Conservation (phyloP, 2,329 filamentous ascomycete genomes). For the Endoconidiophora laricicola region DNA sequence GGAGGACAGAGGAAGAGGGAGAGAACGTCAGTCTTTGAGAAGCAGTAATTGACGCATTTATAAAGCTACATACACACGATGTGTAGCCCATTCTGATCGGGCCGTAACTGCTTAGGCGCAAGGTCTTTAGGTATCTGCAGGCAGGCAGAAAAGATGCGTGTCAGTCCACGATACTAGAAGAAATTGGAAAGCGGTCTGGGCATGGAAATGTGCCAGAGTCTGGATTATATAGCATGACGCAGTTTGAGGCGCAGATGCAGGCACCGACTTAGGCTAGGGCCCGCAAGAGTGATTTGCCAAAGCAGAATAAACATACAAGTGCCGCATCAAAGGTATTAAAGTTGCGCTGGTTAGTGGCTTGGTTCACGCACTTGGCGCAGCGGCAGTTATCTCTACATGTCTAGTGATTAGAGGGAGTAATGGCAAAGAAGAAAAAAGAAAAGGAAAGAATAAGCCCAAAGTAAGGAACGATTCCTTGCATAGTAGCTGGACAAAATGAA, state of each 20-base stretch:
- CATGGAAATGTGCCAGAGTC: neutral
- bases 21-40: constrained; percentile 4
- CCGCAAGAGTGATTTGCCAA: neutral
- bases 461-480: neutral
- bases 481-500: neutral
- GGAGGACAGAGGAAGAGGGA: neutral
- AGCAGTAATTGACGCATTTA: neutral
- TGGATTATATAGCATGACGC: neutral
- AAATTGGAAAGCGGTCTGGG: neutral
- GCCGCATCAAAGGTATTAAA: constrained; percentile 23
- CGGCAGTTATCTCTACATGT: constrained; percentile 26
- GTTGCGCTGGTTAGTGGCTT: constrained; percentile 26
- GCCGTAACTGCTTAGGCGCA: constrained; percentile 17
- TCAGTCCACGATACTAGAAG: constrained; percentile 1
- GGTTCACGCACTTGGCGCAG: constrained; percentile 26
- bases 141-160: neutral
- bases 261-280: no score
- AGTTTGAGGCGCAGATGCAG: neutral
- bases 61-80: constrained; percentile 20
- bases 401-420: neutral
- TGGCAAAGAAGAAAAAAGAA: neutral
- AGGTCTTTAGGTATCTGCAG: constrained; percentile 21
- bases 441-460: neutral
- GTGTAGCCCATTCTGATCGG: constrained; percentile 19
- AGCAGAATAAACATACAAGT: neutral